phyloP scores from a whole-genome alignment of 2,329 filamentous ascomycete species.

The Metarhizium anisopliae region DNA sequence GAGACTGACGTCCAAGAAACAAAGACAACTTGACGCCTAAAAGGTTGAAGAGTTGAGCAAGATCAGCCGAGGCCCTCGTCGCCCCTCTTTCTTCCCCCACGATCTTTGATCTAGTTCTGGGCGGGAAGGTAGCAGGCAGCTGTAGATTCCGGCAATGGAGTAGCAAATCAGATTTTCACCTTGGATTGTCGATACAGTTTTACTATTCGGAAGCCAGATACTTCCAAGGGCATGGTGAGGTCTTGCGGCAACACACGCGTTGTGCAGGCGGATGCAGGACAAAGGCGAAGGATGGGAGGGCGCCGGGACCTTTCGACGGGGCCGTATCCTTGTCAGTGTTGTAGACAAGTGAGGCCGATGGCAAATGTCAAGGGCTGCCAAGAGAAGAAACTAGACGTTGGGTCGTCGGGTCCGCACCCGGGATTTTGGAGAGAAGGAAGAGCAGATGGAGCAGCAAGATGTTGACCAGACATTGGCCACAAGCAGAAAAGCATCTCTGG shows the following conservation, averaged over 20 bases:
- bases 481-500: background rate
- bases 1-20: background rate
- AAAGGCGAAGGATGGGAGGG: background rate
- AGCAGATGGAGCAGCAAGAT: background rate
- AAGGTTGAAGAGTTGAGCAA: background rate
- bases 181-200: background rate
- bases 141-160: conserved; percentile 1
- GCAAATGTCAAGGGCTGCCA: background rate
- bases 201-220: background rate
- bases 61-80: conserved; percentile 4
- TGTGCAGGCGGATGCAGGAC: conserved; percentile 1
- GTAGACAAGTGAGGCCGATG: background rate
- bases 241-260: background rate
- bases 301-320: background rate
- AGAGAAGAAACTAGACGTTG: background rate
- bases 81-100: conserved; percentile 6
- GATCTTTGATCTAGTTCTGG: background rate
- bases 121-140: conserved; percentile 4
- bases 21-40: background rate
- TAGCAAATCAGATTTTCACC: background rate
- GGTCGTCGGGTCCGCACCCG: background rate
- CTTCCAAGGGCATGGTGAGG: conserved; percentile 7
- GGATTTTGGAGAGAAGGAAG: background rate
- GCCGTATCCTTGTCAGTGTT: background rate
- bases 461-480: background rate